Conservation (phyloP, 1,139 yeast species). For the Debaryomyces psychrophilus region DNA sequence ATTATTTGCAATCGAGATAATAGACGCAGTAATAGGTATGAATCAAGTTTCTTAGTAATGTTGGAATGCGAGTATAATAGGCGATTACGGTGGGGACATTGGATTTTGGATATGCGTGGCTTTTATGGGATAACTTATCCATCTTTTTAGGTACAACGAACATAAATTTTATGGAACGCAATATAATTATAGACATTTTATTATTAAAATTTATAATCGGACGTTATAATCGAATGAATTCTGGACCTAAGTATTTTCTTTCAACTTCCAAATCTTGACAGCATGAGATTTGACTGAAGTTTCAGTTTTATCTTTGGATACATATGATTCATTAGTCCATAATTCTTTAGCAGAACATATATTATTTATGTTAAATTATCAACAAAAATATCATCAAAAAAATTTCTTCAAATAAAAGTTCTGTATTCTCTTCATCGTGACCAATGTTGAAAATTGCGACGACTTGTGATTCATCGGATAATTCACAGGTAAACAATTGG, state of each 20-base stretch:
- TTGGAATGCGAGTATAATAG: slow-evolving; percentile 30
- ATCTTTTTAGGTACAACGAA: slow-evolving; percentile 62
- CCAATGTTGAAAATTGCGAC: slow-evolving; percentile 27
- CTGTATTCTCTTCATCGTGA: slow-evolving; percentile 13
- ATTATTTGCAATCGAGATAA: slow-evolving; percentile 30
- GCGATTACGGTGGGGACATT: slow-evolving; percentile 64
- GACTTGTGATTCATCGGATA: slow-evolving; percentile 21
- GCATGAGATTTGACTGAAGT: slow-evolving; percentile 7
- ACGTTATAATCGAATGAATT: no score
- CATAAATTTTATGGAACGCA: slow-evolving; percentile 50
- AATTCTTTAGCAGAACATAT: slow-evolving; percentile 10
- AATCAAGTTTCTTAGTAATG: slow-evolving; percentile 36
- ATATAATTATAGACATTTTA: neutral
- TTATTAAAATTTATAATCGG: neutral
- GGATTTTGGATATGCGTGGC: slow-evolving; percentile 84
- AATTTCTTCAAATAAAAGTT: slow-evolving; percentile 17
- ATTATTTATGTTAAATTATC: slow-evolving; percentile 11
- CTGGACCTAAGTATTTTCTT: neutral
- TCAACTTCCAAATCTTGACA: slow-evolving; percentile 6
- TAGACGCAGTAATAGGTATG: slow-evolving; percentile 38
- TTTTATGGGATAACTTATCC: slow-evolving; percentile 67
- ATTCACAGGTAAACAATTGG: slow-evolving; percentile 20
- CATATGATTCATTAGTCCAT: slow-evolving; percentile 16
- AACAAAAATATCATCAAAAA: slow-evolving; percentile 25
- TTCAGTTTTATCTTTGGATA: neutral